A percentile compares a stretch with the other conserved stretches of the same genome.
Evolutionary conservation across 345 rosid genomes (phyloP).

Genomic region (Eucalyptus tenuipes): DNA sequence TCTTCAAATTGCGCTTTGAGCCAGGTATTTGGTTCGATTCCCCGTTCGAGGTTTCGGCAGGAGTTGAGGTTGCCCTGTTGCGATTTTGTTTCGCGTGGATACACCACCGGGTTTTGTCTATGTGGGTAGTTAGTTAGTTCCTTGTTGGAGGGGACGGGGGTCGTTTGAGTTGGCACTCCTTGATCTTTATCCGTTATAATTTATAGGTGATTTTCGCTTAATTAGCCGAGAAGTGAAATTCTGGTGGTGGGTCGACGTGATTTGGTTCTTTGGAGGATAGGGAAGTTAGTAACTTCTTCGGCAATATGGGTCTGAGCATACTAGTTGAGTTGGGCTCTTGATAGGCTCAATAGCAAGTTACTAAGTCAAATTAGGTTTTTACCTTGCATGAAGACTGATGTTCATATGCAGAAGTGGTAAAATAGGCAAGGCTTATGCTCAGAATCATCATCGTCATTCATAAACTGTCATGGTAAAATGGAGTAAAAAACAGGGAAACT

Average conservation of each 20-base stretch:
- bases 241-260: background rate
- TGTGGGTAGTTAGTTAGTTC: background rate
- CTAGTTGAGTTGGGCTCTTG: background rate
- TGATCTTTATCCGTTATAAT: background rate
- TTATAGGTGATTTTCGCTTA: background rate
- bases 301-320: background rate
- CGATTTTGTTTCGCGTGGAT: background rate
- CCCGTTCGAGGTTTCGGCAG: background rate
- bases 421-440: background rate
- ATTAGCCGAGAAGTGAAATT: background rate
- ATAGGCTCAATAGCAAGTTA: background rate
- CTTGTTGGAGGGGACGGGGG: background rate
- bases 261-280: background rate
- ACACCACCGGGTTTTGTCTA: background rate
- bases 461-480: background rate
- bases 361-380: background rate
- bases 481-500: background rate
- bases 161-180: background rate
- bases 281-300: background rate
- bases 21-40: constrained; percentile 37
- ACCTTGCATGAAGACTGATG: background rate
- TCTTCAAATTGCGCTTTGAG: constrained; percentile 94
- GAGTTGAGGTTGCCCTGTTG: background rate
- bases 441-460: too few relatives aligned
- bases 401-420: background rate